phyloP scores from a whole-genome alignment of 768 basidiomycete genomes.

The Tricholoma terreum region DNA sequence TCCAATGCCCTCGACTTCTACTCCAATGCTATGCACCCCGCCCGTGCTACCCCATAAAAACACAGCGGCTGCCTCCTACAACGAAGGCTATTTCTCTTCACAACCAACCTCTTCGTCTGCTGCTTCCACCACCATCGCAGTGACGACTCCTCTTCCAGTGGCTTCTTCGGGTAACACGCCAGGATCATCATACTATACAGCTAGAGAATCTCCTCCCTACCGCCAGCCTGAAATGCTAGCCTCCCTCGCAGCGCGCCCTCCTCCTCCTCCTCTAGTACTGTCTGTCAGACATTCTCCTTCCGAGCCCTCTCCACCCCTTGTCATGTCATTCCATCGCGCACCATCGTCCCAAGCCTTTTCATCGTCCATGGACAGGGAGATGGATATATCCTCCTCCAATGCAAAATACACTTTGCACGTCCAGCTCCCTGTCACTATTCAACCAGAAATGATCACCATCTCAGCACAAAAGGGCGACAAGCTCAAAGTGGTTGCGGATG shows the following conservation, averaged over 20 bases:
- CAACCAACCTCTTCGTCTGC: constrained; percentile 10
- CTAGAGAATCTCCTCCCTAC: constrained; percentile 1
- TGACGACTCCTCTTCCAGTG: constrained; percentile 7
- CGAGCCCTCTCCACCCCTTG: constrained; percentile 16
- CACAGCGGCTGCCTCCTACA: constrained; percentile 3
- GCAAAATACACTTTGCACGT: constrained; percentile 45
- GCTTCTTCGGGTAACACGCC: constrained; percentile 3
- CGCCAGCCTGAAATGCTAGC: constrained; percentile 21
- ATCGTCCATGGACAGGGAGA: constrained; percentile 32
- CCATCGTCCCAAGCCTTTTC: constrained; percentile 8
- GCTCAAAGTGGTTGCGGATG: constrained; percentile 56
- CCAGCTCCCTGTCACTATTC: constrained; percentile 42
- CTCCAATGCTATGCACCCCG: constrained; percentile 11
- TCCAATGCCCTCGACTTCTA: constrained; percentile 11
- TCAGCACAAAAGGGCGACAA: constrained; percentile 57
- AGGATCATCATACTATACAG: background rate
- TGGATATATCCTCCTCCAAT: constrained; percentile 41
- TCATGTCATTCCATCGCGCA: constrained; percentile 12
- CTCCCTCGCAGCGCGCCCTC: constrained; percentile 27
- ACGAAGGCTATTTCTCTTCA: constrained; percentile 3
- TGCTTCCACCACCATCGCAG: constrained; percentile 8
- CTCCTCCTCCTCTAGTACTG: constrained; percentile 23
- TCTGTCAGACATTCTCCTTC: constrained; percentile 15
- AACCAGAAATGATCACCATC: constrained; percentile 64
- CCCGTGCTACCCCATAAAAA: constrained; percentile 10